These are phyloP conservation scores for Aureobasidium zeae DNA, from an alignment of 2,329 filamentous ascomycete species.

Conservation along the genomic window DNA sequence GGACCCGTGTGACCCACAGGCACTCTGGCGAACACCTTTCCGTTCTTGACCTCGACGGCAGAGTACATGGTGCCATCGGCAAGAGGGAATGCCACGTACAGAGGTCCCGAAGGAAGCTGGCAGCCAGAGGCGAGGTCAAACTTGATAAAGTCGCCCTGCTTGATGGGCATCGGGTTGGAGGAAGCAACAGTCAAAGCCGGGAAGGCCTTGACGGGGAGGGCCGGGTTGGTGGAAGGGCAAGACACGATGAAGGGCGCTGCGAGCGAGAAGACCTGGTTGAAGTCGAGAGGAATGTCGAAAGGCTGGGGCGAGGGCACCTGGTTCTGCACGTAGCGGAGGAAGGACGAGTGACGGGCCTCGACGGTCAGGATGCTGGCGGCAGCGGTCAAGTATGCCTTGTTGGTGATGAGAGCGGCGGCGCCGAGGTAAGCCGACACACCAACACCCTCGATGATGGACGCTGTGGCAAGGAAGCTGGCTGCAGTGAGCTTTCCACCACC, in stretches of 20 bases:
- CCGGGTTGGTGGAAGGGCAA: slow-evolving; percentile 47
- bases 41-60: slow-evolving; percentile 14
- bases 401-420: slow-evolving; percentile 49
- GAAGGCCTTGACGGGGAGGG: slow-evolving; percentile 48
- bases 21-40: slow-evolving; percentile 9
- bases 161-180: background rate
- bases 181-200: slow-evolving; percentile 19
- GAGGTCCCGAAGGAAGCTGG: slow-evolving; percentile 20
- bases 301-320: slow-evolving; percentile 48
- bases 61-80: slow-evolving; percentile 21
- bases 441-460: slow-evolving; percentile 48
- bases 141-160: slow-evolving; percentile 19
- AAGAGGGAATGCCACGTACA: slow-evolving; percentile 23
- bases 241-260: slow-evolving; percentile 52
- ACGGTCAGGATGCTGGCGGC: slow-evolving; percentile 56
- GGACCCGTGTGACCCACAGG: slow-evolving; percentile 19
- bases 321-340: slow-evolving; percentile 43
- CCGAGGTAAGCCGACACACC: slow-evolving; percentile 54
- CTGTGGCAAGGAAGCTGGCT: slow-evolving; percentile 43
- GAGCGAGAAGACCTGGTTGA: slow-evolving; percentile 55
- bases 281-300: slow-evolving; percentile 50
- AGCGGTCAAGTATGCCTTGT: slow-evolving; percentile 49
- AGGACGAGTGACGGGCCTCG: slow-evolving; percentile 55
- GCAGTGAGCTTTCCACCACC: slow-evolving; percentile 34
- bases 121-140: slow-evolving; percentile 20